A percentile compares a stretch with the other conserved stretches of the same genome.
Conservation (phyloP, 2,329 filamentous ascomycete species). For the Talaromyces marneffei region DNA sequence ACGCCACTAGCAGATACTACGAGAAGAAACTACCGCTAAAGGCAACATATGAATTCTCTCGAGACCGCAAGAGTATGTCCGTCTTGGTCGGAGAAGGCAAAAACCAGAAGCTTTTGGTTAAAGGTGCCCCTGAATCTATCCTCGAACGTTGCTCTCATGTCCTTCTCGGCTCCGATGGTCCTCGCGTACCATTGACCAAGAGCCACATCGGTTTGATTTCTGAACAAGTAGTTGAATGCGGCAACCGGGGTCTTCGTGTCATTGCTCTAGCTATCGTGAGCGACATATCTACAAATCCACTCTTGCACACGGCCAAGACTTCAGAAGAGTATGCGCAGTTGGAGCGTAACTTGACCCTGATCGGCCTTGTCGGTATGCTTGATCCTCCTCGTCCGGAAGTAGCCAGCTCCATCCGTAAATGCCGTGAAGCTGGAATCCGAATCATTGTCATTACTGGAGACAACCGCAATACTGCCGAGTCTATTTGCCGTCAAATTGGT, state of each 20-base stretch:
- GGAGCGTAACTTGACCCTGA: constrained; percentile 88
- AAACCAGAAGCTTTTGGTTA: constrained; percentile 79
- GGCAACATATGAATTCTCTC: constrained; percentile 92
- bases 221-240: constrained; percentile 80
- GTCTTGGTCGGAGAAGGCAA: constrained; percentile 71
- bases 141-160: constrained; percentile 85
- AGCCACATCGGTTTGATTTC: constrained; percentile 65
- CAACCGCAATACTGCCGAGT: constrained; percentile 95
- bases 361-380: constrained; percentile 92
- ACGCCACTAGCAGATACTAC: constrained; percentile 79
- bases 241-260: constrained; percentile 85
- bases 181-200: constrained; percentile 65
- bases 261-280: constrained; percentile 87
- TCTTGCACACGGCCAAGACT: constrained; percentile 70
- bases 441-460: constrained; percentile 98
- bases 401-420: constrained; percentile 75
- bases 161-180: constrained; percentile 70
- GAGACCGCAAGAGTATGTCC: constrained; percentile 99
- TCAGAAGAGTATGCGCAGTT: constrained; percentile 77
- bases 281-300: constrained; percentile 63
- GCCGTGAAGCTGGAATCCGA: constrained; percentile 86
- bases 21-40: constrained; percentile 68
- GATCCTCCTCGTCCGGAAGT: constrained; percentile 95
- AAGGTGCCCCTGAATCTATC: constrained; percentile 91
- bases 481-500: constrained; percentile 94